Evolutionary conservation across 139 green algal genomes (phyloP).

Genomic region (Volvox reticuliferus): DNA sequence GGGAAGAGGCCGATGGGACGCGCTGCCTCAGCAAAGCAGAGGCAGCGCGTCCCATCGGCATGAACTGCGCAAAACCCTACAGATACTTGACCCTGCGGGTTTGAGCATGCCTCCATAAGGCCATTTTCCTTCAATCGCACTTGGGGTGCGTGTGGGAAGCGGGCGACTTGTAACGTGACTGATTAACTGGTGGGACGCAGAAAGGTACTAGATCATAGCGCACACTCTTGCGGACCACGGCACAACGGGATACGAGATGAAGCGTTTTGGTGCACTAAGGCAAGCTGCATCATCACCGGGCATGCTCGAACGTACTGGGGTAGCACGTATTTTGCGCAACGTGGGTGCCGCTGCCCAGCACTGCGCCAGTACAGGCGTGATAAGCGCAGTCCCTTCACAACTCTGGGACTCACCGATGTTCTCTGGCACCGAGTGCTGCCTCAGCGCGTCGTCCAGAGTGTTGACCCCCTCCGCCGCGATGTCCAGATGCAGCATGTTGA

Average conservation of each 20-base stretch:
- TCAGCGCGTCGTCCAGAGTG: slow-evolving; percentile 70
- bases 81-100: neutral
- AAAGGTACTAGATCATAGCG: too few species aligned
- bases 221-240: too few species aligned
- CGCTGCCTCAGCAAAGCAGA: too few species aligned
- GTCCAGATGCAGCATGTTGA: slow-evolving; percentile 78
- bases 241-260: neutral
- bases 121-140: too few species aligned
- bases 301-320: too few species aligned
- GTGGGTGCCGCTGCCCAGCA: neutral
- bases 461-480: slow-evolving; percentile 50
- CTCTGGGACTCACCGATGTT: slow-evolving; percentile 40
- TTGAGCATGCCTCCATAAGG: too few species aligned
- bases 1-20: too few species aligned
- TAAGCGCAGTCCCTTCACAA: neutral
- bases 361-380: neutral
- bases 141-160: too few species aligned
- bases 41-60: neutral
- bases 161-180: too few species aligned
- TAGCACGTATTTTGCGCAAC: too few species aligned
- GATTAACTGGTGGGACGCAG: too few species aligned
- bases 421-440: slow-evolving; percentile 55
- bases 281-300: too few species aligned
- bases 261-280: neutral
- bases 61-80: neutral